These are phyloP conservation scores for Arthrobotrys musiformis DNA, from an alignment of 2,329 filamentous ascomycete genomes.

Conservation along the genomic window DNA sequence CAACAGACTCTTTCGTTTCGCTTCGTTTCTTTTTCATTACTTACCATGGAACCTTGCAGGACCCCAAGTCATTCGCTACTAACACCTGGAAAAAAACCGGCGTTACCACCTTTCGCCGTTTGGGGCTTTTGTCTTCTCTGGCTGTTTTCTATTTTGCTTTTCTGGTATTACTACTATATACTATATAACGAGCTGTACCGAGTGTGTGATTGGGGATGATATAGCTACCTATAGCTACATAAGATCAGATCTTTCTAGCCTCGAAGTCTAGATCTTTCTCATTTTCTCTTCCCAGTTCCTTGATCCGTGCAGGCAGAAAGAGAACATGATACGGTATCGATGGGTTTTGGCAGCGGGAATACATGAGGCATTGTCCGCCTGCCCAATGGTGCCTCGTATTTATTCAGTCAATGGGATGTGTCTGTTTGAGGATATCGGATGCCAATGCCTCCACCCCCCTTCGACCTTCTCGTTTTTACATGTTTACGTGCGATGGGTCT, in stretches of 20 bases:
- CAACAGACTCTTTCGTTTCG: background rate
- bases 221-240: conserved; percentile 4
- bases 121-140: background rate
- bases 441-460: too few relatives aligned
- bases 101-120: conserved; percentile 11
- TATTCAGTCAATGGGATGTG: too few relatives aligned
- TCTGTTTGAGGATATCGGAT: too few relatives aligned
- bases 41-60: conserved; percentile 30
- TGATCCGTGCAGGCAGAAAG: background rate
- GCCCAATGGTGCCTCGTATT: background rate
- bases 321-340: conserved; percentile 25
- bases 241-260: background rate
- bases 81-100: conserved; percentile 23
- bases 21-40: background rate
- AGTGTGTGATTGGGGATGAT: background rate
- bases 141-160: background rate
- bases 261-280: too few relatives aligned
- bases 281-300: background rate
- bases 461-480: too few relatives aligned
- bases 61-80: conserved; percentile 34
- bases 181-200: conserved; percentile 1
- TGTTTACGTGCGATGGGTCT: too few relatives aligned
- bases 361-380: background rate
- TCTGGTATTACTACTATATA: conserved; percentile 7
- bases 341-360: background rate